Evolutionary conservation across 208 protist genomes (phyloP).

Genomic region (Trichomonas gallinae): DNA sequence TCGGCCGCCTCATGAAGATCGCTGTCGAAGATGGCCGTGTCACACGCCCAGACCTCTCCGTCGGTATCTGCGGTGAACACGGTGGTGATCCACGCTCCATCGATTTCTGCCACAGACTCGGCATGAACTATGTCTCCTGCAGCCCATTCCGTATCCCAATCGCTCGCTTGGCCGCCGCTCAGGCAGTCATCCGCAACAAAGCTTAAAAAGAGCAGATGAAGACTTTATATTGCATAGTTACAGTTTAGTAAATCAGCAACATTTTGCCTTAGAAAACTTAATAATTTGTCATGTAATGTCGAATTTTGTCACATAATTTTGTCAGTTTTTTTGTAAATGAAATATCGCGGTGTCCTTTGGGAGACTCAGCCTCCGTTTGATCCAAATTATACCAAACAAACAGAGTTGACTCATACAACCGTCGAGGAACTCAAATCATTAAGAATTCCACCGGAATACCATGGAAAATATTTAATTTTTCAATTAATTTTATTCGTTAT

Average conservation of each 20-base stretch:
- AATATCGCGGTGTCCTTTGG: background rate
- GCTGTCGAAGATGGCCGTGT: constrained; percentile 59
- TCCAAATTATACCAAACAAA: background rate
- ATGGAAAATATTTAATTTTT: background rate
- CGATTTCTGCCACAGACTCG: constrained; percentile 66
- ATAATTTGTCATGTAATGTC: no score
- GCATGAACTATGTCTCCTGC: constrained; percentile 76
- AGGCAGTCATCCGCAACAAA: constrained; percentile 53
- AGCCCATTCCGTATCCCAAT: constrained; percentile 77
- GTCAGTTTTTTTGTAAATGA: background rate
- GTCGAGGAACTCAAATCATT: background rate
- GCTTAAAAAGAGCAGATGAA: background rate
- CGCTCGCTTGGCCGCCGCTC: constrained; percentile 70
- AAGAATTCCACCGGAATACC: background rate
- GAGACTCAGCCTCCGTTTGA: background rate
- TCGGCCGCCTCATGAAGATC: constrained; percentile 68
- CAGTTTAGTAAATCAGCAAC: no score
- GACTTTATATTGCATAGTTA: no score
- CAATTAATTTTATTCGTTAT: background rate
- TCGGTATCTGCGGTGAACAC: constrained; percentile 79
- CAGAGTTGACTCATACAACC: background rate
- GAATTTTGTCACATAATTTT: no score
- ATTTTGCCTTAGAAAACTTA: no score
- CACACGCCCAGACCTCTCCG: constrained; percentile 59
- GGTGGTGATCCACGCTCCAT: constrained; percentile 72